A percentile compares a stretch with the other conserved stretches of the same genome.
These are phyloP conservation scores for Solanum pimpinellifolium DNA, from an alignment of 257 asterid genomes.

Conservation along the genomic window DNA sequence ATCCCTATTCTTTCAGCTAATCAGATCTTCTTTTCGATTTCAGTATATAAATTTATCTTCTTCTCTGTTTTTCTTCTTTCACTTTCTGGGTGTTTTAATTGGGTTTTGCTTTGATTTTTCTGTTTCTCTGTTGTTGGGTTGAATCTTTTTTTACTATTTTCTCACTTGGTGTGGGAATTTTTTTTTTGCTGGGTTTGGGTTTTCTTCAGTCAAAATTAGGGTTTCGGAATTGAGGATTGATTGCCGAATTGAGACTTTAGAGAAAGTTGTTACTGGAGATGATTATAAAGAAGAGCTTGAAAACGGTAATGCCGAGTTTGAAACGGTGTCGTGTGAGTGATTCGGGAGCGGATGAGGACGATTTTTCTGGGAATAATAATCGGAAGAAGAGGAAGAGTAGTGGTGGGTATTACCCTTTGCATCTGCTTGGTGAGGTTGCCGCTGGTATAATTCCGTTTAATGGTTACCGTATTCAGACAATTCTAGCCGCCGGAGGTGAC, in stretches of 20 bases:
- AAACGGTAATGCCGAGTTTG: slow-evolving; percentile 92
- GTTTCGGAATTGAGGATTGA: slow-evolving; percentile 16
- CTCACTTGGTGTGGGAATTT: neutral
- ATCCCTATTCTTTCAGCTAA: slow-evolving; percentile 45
- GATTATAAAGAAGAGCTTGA: slow-evolving; percentile 85
- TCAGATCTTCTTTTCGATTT: slow-evolving; percentile 8
- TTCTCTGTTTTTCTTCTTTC: neutral
- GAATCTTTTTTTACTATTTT: neutral
- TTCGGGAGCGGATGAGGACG: slow-evolving; percentile 59
- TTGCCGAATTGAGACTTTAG: neutral
- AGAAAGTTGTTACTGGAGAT: slow-evolving; percentile 16
- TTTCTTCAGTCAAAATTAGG: slow-evolving; percentile 2
- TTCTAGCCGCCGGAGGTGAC: slow-evolving; percentile 20
- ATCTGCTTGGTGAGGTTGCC: slow-evolving; percentile 63
- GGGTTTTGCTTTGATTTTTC: neutral
- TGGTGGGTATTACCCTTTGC: slow-evolving; percentile 48
- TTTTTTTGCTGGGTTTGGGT: neutral
- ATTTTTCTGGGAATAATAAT: slow-evolving; percentile 29
- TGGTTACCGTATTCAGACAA: slow-evolving; percentile 34
- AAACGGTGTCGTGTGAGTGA: slow-evolving; percentile 66
- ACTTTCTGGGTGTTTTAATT: neutral
- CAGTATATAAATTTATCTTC: neutral
- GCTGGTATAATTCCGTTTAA: slow-evolving; percentile 53
- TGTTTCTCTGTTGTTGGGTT: neutral
- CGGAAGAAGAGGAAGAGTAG: slow-evolving; percentile 59